Base-by-base conservation (phyloP, 192 early-diverging fungal species). In the Entomortierella chlamydospora region DNA sequence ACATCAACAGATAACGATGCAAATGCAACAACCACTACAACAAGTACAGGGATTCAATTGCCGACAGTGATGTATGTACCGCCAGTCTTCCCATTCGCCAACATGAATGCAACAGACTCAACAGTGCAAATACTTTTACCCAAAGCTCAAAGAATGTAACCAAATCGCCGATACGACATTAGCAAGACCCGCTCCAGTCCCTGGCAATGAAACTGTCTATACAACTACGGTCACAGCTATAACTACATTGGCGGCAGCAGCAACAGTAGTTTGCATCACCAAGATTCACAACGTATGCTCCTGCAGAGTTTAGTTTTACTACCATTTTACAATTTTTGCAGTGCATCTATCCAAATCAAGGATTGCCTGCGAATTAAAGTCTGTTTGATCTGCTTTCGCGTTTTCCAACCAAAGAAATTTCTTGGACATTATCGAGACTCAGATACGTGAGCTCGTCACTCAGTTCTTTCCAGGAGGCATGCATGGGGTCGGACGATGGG, bases 291-390 rank as follows among this genome's bases (percentile, higher is more conserved):
- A 47, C 45, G 7, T 47, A 12, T 20, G 50, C 61, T 18, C 62
- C 37, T 20, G 50, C 72, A 61, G 64, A 66, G 34, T 74, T 77
- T 37, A 77, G 65, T 12, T 74, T 77, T 37, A 77, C 73, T 12
- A 77, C 53, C 6, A 5, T 77, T 30, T 26, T 68, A 33, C 73
- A 65, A 10, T 77, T 77, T 45, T 34, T 77, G 45, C 50, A 68
- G 47, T 77, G 73, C 54, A 77, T 77, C 34, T 77, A 65, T 45
- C 73, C 73, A 5, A 51, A 68, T 28, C 73, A 77, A 61, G 73
- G 73, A 34, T 26, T 77, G 20, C 52, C 73, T 17, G 73, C 73
- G 8, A n/a, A 57, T 57, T 1, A 56, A 50, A 13, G 74, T 78
- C 31, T 78, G 67, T 22, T n/a, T 70, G 53, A 70, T 56, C 1